phyloP scores from a whole-genome alignment of 164 flowering plant genomes.

The Vitis riparia region DNA sequence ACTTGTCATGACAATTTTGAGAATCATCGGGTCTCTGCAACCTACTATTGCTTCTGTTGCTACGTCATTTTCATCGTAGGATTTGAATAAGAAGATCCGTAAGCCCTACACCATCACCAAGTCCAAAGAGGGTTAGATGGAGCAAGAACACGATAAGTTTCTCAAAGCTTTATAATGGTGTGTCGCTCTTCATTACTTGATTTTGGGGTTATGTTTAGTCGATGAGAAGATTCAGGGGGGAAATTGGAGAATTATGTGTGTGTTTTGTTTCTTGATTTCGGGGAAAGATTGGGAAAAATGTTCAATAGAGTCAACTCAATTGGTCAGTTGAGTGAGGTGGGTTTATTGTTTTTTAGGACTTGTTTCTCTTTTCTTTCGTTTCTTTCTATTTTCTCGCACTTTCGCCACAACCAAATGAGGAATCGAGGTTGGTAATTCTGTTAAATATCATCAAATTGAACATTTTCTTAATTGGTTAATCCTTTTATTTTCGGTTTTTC shows the following conservation, averaged over 20 bases:
- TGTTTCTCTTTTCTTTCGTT: background rate
- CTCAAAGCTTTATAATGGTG: conserved; percentile 64
- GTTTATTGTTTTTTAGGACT: background rate
- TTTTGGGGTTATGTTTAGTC: background rate
- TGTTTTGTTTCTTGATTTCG: background rate
- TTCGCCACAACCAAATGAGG: background rate
- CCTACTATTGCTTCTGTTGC: background rate
- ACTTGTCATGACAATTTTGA: no score
- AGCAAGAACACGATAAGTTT: conserved; percentile 68
- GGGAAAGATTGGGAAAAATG: background rate
- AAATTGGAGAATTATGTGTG: background rate
- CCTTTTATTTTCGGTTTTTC: background rate
- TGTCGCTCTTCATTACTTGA: conserved; percentile 9
- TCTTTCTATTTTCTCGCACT: background rate
- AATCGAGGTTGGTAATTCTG: background rate
- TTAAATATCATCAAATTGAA: no score
- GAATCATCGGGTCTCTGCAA: conserved; percentile 10
- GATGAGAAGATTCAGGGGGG: background rate
- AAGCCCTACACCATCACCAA: conserved; percentile 66
- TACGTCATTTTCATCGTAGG: conserved; percentile 19
- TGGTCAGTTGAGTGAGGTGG: background rate
- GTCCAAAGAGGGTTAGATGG: conserved; percentile 72
- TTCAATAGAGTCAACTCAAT: no score
- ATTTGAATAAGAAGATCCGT: conserved; percentile 52
- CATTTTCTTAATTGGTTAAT: no score